Evolutionary conservation across 2,329 filamentous ascomycete species (phyloP).

Genomic region (Alternaria infectoria): DNA sequence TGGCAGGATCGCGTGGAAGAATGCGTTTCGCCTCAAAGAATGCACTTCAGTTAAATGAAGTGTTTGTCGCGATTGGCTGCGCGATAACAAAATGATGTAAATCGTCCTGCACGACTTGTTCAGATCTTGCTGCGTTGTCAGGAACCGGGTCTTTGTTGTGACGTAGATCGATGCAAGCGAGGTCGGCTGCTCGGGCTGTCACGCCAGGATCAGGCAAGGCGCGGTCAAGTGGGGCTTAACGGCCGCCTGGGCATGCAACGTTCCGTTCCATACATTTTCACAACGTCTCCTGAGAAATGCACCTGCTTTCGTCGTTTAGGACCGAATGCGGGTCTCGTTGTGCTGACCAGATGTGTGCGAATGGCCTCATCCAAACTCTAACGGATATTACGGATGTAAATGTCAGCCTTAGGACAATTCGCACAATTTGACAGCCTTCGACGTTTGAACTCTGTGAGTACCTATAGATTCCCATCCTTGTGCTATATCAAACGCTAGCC

Average conservation of each 20-base stretch:
- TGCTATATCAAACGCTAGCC: constrained; percentile 31
- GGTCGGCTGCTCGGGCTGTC: constrained; percentile 9
- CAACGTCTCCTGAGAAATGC: constrained; percentile 1
- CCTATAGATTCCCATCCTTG: constrained; percentile 31
- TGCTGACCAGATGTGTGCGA: background rate
- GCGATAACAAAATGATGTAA: constrained; percentile 27
- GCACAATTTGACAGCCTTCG: background rate
- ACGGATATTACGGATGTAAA: background rate
- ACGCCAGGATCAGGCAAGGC: constrained; percentile 14
- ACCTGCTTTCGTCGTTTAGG: background rate
- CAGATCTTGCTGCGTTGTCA: constrained; percentile 10
- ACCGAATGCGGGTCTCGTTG: background rate
- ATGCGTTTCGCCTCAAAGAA: constrained; percentile 9
- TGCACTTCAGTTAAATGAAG: constrained; percentile 16
- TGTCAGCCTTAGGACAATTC: background rate
- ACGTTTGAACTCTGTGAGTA: background rate
- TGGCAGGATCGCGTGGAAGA: constrained; percentile 22
- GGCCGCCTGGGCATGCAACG: constrained; percentile 11
- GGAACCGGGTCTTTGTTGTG: constrained; percentile 13
- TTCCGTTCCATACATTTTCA: constrained; percentile 6
- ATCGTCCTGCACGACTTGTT: constrained; percentile 1
- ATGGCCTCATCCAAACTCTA: background rate
- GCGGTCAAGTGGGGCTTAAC: constrained; percentile 14
- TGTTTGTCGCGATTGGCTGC: constrained; percentile 14
- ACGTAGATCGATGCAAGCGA: constrained; percentile 14